Base-by-base conservation (phyloP, 768 basidiomycete genomes). In the Lactifluus volemus region DNA sequence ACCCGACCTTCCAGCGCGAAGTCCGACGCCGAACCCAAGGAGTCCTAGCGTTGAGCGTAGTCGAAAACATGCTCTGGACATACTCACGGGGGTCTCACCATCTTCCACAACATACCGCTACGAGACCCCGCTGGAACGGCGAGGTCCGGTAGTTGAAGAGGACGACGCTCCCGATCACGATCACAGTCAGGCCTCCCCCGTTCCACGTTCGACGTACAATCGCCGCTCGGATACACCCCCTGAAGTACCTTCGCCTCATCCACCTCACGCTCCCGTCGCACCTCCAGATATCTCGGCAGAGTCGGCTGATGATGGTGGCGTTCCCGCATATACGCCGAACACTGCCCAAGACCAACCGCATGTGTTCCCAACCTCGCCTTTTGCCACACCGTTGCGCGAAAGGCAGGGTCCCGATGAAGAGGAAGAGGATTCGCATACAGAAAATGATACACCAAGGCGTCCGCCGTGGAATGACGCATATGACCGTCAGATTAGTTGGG, bases 331-430 rank as follows among this genome's bases (percentile, higher is more conserved):
- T 60, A 57, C 78, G 57, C 75, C 73, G 68, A 58, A 78, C 73
- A 62, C 69, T 30, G 74, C 78, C 5, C 77, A 80, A 15, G 81
- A 82, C 30, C 77, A 80, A 61, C 81, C 80, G 59, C 88, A 88
- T 53, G 58, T 71, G 14, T 84, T 84, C 71, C 81, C 85, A 6
- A 81, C 77, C 32, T 91, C 86, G 69, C 87, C 89, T 14, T 89
- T 89, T 67, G 81, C 80, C 11, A 84, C 83, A 3, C 89, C 88
- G 0, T 69, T 87, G 54, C 84, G 81, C 71, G 89, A 90, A 70
- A 77, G 78, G 47, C 56, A 63, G 53, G 61, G 61, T 1, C 72
- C 77, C 41, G 71, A 79, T 52, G 81, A 90, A 21, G 88, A 85
- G 61, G 87, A 89, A 59, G 78, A 84, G 67, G 83, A 88, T 30